A percentile compares a stretch with the other conserved stretches of the same genome.
phyloP scores from a whole-genome alignment of 2,329 filamentous ascomycete species.

The Colletotrichum tamarilloi region DNA sequence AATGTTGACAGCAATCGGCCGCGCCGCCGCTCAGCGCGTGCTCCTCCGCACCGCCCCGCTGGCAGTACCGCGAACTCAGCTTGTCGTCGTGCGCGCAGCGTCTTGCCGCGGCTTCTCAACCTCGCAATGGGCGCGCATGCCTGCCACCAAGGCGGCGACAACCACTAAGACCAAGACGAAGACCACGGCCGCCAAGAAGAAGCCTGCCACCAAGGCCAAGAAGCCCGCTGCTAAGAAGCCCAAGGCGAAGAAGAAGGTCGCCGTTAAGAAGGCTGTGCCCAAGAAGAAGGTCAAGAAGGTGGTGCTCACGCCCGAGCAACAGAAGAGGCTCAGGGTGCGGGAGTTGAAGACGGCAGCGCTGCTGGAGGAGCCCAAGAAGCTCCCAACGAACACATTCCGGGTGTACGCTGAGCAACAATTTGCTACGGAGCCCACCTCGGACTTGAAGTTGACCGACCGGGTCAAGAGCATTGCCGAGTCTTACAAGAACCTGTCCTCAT shows the following conservation, averaged over 20 bases:
- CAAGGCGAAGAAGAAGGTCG: slow-evolving; percentile 33
- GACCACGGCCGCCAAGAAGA: slow-evolving; percentile 40
- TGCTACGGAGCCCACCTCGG: neutral
- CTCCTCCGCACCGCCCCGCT: slow-evolving; percentile 38
- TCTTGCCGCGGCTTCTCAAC: slow-evolving; percentile 45
- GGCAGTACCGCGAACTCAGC: slow-evolving; percentile 37
- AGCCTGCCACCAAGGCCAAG: slow-evolving; percentile 40
- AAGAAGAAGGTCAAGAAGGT: slow-evolving; percentile 49
- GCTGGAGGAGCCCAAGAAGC: slow-evolving; percentile 49
- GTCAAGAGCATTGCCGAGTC: slow-evolving; percentile 38
- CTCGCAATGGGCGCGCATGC: slow-evolving; percentile 43
- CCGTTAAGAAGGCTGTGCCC: slow-evolving; percentile 42
- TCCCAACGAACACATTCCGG: slow-evolving; percentile 48
- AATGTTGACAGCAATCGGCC: slow-evolving; percentile 59
- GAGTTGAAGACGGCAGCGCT: slow-evolving; percentile 55
- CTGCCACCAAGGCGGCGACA: slow-evolving; percentile 41
- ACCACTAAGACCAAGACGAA: slow-evolving; percentile 39
- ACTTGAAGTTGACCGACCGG: slow-evolving; percentile 7
- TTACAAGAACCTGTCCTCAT: slow-evolving; percentile 53
- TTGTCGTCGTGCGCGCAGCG: slow-evolving; percentile 30
- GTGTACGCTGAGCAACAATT: slow-evolving; percentile 43
- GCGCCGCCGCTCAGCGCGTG: slow-evolving; percentile 51
- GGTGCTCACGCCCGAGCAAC: slow-evolving; percentile 51
- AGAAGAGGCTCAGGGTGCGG: slow-evolving; percentile 45
- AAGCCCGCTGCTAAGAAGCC: slow-evolving; percentile 30